Conservation (phyloP, 2,329 filamentous ascomycete species). For the Fusarium tanahbumbuense region DNA sequence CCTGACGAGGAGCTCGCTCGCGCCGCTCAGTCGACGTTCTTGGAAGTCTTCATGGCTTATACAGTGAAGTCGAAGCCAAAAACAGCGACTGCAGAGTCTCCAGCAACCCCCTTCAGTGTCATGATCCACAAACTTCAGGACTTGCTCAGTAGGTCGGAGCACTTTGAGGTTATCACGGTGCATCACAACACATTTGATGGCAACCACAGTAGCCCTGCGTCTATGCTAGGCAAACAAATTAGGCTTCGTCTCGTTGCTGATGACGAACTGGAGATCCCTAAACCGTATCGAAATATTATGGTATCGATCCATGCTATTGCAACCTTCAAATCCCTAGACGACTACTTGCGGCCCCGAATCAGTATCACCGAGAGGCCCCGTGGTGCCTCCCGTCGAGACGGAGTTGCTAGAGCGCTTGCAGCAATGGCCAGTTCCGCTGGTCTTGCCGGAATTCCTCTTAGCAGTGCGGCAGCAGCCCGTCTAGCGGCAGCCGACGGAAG, state of each 20-base stretch:
- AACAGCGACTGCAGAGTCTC: constrained; percentile 73
- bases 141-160: constrained; percentile 93
- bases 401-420: constrained; percentile 76
- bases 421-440: constrained; percentile 80
- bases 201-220: constrained; percentile 88
- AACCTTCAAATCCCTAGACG: constrained; percentile 95
- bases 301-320: constrained; percentile 98
- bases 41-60: constrained; percentile 91
- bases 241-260: constrained; percentile 89
- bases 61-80: constrained; percentile 73
- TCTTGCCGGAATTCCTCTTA: constrained; percentile 69
- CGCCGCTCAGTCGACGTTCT: constrained; percentile 82
- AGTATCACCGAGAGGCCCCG: constrained; percentile 78
- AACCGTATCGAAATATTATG: constrained; percentile 92
- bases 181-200: constrained; percentile 92
- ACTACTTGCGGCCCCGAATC: constrained; percentile 93
- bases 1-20: constrained; percentile 70
- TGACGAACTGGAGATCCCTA: constrained; percentile 89
- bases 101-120: constrained; percentile 87
- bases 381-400: constrained; percentile 68
- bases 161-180: constrained; percentile 97
- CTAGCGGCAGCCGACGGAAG: constrained; percentile 55
- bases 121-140: constrained; percentile 96
- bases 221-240: constrained; percentile 97
- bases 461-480: constrained; percentile 57